phyloP scores from a whole-genome alignment of 176 grass and related monocot species.

The Carex myosuroides region DNA sequence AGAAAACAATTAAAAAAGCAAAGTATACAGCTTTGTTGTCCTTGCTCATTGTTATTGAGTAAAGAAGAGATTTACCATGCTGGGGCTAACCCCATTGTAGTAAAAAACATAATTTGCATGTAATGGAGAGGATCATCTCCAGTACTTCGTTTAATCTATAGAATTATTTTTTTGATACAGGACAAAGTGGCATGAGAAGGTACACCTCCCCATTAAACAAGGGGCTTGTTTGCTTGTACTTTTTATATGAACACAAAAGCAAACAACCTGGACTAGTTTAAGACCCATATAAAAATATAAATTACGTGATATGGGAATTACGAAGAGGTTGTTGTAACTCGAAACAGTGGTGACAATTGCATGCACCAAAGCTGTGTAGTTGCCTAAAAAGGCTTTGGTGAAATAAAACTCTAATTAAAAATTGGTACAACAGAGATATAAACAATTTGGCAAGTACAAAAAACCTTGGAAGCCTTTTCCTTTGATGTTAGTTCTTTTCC shows the following conservation, averaged over 20 bases:
- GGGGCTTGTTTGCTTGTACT: constrained; percentile 25
- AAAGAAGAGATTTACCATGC: no score
- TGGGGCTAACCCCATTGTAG: no score
- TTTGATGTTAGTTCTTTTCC: background rate
- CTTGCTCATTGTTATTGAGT: no score
- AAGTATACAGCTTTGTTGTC: no score
- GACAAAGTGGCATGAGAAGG: constrained; percentile 22
- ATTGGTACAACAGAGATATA: background rate
- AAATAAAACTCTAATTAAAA: constrained; percentile 10
- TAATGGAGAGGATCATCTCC: background rate
- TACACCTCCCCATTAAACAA: constrained; percentile 19
- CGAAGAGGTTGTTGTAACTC: constrained; percentile 67
- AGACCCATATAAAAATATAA: background rate
- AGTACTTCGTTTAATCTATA: background rate
- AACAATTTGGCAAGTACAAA: constrained; percentile 17
- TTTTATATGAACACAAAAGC: constrained; percentile 16
- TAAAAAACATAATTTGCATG: background rate
- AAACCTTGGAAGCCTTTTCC: constrained; percentile 10
- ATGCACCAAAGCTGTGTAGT: constrained; percentile 39
- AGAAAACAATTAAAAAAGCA: no score
- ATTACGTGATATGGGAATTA: constrained; percentile 28
- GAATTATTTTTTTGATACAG: background rate
- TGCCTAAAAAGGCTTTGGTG: constrained; percentile 19
- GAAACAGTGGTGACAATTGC: constrained; percentile 49
- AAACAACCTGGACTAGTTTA: constrained; percentile 7